These are phyloP conservation scores for Fusarium temperatum DNA, from an alignment of 2,329 filamentous ascomycete species.

Conservation along the genomic window DNA sequence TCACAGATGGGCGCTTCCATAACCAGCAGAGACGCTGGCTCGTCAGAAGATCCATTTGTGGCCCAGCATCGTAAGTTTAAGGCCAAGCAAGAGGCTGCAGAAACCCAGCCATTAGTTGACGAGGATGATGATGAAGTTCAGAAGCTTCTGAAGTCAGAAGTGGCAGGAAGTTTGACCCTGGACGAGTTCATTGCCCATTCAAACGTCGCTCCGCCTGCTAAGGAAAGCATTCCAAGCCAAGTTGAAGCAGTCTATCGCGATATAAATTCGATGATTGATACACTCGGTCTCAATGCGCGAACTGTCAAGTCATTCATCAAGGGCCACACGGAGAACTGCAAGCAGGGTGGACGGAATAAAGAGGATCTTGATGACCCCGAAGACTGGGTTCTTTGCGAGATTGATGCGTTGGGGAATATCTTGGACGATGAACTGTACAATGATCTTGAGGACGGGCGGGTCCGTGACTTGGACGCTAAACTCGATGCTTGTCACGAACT, in stretches of 20 bases:
- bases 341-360: constrained; percentile 64
- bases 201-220: constrained; percentile 61
- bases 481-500: constrained; percentile 74
- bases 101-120: constrained; percentile 67
- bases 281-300: constrained; percentile 81
- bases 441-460: constrained; percentile 72
- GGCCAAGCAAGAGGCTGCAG: constrained; percentile 65
- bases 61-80: constrained; percentile 61
- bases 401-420: constrained; percentile 72
- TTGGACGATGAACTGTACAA: constrained; percentile 70
- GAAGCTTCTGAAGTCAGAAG: constrained; percentile 66
- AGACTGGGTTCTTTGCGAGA: constrained; percentile 80
- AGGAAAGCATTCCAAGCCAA: constrained; percentile 68
- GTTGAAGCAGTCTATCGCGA: constrained; percentile 78
- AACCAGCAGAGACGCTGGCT: constrained; percentile 48
- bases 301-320: constrained; percentile 73
- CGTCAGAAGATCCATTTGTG: constrained; percentile 58
- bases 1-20: constrained; percentile 52
- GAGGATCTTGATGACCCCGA: constrained; percentile 75
- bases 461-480: constrained; percentile 74
- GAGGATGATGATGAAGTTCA: constrained; percentile 77
- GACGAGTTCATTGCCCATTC: constrained; percentile 74
- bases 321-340: constrained; percentile 68
- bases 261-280: constrained; percentile 94
- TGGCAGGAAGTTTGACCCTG: constrained; percentile 69